Percentiles rank a stretch among this genome's conserved stretches.
phyloP scores from a whole-genome alignment of 23 red algal species.

The Gracilaria vermiculophylla region DNA sequence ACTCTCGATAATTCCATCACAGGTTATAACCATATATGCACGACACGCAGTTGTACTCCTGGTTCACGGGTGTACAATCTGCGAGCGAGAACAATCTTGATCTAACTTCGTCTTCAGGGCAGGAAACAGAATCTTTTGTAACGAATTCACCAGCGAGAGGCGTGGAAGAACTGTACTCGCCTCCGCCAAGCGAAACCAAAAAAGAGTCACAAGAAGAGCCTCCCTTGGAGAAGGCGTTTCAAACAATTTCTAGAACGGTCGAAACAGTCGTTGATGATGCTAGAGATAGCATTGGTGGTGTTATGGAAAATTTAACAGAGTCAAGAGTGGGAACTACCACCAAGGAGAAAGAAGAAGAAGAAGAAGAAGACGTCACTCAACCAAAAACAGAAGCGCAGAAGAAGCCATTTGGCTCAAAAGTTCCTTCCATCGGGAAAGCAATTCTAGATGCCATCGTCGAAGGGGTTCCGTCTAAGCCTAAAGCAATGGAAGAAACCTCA shows the following conservation, averaged over 20 bases:
- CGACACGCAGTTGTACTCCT: not conserved
- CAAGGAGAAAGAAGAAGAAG: not conserved
- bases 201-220: not conserved
- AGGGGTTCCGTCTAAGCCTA: constrained; percentile 16
- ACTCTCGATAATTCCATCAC: not conserved
- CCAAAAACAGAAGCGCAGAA: not conserved
- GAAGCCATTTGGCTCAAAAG: not conserved
- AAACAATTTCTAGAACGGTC: constrained; percentile 8
- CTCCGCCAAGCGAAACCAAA: not conserved
- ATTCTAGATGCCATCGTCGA: constrained; percentile 47
- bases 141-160: not conserved
- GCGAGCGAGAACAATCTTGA: not conserved
- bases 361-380: not conserved
- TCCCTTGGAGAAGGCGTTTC: not conserved
- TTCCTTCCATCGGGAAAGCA: constrained; percentile 13
- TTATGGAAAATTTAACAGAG: not conserved
- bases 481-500: not conserved
- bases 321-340: not conserved
- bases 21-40: not conserved
- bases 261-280: constrained; percentile 21
- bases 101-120: not conserved
- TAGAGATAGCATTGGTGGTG: constrained; percentile 2
- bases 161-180: not conserved
- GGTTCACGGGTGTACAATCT: not conserved
- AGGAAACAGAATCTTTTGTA: not conserved